A percentile compares a stretch with the other conserved stretches of the same genome.
These are phyloP conservation scores for Hypoxylon sp. DNA, from an alignment of 2,329 filamentous ascomycete genomes.

Conservation along the genomic window DNA sequence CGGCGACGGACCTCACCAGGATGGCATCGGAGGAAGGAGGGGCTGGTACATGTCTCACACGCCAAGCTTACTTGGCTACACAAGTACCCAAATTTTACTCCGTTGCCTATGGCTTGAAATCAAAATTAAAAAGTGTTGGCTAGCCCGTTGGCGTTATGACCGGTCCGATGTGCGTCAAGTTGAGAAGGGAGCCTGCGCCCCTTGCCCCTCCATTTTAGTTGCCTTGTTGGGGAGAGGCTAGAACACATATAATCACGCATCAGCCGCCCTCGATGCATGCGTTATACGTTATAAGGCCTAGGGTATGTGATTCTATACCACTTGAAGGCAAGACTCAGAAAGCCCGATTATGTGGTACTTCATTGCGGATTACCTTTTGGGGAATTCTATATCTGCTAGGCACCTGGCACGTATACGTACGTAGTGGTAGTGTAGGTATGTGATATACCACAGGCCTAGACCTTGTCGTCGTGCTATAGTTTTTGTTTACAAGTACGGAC, in stretches of 20 bases:
- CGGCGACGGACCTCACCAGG: slow-evolving; percentile 41
- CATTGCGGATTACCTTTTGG: neutral
- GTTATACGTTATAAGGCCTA: neutral
- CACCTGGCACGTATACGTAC: neutral
- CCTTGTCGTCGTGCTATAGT: neutral
- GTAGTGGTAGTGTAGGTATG: neutral
- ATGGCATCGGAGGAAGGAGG: slow-evolving; percentile 29
- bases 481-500: neutral
- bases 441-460: neutral
- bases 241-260: slow-evolving; percentile 10
- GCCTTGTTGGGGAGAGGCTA: slow-evolving; percentile 24
- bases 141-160: slow-evolving; percentile 21
- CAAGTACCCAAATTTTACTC: slow-evolving; percentile 30
- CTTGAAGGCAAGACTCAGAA: neutral
- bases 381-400: neutral
- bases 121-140: slow-evolving; percentile 26
- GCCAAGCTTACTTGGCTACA: slow-evolving; percentile 36
- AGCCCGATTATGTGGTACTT: neutral
- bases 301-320: neutral
- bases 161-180: slow-evolving; percentile 29
- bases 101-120: slow-evolving; percentile 15
- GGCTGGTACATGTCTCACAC: slow-evolving; percentile 23
- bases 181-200: neutral
- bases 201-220: slow-evolving; percentile 8
- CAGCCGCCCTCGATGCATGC: neutral